Base-by-base conservation (phyloP, 2,329 filamentous ascomycete species). In the Furcasterigmium sp. region DNA sequence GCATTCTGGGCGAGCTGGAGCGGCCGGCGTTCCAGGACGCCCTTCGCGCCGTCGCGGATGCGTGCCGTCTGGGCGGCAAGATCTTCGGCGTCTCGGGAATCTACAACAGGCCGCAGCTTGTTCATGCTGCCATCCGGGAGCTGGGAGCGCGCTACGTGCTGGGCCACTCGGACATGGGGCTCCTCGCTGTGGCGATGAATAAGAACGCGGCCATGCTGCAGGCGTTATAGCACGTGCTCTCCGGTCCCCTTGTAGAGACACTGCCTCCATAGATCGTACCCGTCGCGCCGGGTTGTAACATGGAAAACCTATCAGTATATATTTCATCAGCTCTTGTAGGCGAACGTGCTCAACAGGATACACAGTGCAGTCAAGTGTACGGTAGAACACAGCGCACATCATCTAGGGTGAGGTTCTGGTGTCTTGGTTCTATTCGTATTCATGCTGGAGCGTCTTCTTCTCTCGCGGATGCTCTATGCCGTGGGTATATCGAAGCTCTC, bases 61-160 rank as follows among this genome's bases (percentile, higher is more conserved):
- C 45, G 13, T 21, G 19, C 32, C 39, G 13, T 8, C 37, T 20
- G 23, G 30, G 37, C 19, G 38, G 32, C 10, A 43, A 43, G 30
- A 11, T 38, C 3, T 25, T 46, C 5, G 45, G 41, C 4, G 23
- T 46, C 3, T 41, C 45, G 1, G 45, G 45, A 4, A 20, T 46
- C 2, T 46, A 46, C 18, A 18, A 40, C 25, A 13, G 17, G 11
- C 45, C 45, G 2, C 41, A 43, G 3, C 25, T 46, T 8, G 25
- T 40, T 3, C 8, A 15, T 3, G 17, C 19, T 30, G 38, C 21
- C 9, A 17, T 46, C 14, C 11, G 36, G 26, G 41, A 41, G 19
- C 26, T 43, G 7, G 37, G 41, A 3, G 41, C 41, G 3, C 23
- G 44, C 8, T 46, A 29, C 18, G 36, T 46, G 15, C 13, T 43